A percentile compares a stretch with the other conserved stretches of the same genome.
phyloP scores from a whole-genome alignment of 2,329 filamentous ascomycete genomes.

The Neocatenulostroma microsporum region DNA sequence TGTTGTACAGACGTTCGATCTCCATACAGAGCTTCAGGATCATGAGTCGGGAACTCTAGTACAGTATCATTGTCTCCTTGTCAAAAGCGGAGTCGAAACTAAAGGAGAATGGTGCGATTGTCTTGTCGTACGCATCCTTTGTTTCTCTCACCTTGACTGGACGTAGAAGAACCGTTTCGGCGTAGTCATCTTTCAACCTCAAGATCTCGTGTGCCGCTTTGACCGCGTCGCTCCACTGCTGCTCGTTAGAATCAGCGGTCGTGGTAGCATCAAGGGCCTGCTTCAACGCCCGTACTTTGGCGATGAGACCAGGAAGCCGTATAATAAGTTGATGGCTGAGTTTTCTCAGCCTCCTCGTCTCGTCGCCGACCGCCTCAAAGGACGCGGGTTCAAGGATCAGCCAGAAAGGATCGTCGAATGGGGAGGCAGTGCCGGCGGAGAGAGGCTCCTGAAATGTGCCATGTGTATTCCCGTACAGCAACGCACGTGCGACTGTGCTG shows the following conservation, averaged over 20 bases:
- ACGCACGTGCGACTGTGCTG: not conserved
- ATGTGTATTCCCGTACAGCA: slow-evolving; percentile 3
- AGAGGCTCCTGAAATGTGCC: slow-evolving; percentile 5
- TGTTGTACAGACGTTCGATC: not conserved
- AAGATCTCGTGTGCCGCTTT: not conserved
- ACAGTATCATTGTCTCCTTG: slow-evolving; percentile 2
- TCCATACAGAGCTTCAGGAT: not conserved
- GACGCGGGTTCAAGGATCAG: slow-evolving; percentile 1
- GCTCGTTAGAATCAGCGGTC: not conserved
- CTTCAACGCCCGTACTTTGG: slow-evolving; percentile 1
- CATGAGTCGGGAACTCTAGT: slow-evolving; percentile 2
- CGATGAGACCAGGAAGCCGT: slow-evolving; percentile 2
- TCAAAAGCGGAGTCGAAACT: not conserved
- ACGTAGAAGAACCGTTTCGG: slow-evolving; percentile 3
- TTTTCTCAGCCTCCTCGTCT: slow-evolving; percentile 1
- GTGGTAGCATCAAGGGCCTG: not conserved
- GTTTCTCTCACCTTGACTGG: slow-evolving; percentile 1
- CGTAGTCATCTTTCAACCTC: not conserved
- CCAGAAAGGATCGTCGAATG: slow-evolving; percentile 6
- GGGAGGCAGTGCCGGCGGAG: not conserved
- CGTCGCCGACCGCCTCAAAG: not conserved
- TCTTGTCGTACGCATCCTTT: not conserved
- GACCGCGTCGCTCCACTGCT: not conserved
- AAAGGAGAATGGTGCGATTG: slow-evolving; percentile 2
- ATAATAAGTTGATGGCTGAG: slow-evolving; percentile 1